Evolutionary conservation across 2,329 filamentous ascomycete genomes (phyloP).

Genomic region (Trichoderma sp.): DNA sequence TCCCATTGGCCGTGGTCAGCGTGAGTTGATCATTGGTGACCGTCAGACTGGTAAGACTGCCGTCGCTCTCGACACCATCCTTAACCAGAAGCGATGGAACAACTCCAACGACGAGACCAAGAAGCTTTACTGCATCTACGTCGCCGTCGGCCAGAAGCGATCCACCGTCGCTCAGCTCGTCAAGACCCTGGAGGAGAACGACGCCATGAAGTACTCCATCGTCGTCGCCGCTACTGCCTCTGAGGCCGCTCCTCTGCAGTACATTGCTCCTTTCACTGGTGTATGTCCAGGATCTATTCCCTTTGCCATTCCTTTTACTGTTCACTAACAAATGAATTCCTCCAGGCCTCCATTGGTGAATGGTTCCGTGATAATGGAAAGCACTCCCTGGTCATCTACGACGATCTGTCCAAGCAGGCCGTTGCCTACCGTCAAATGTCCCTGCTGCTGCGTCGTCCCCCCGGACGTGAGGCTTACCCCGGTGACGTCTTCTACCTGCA

Average conservation of each 20-base stretch:
- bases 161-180: conserved; percentile 99
- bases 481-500: conserved; percentile 99
- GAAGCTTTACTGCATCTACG: conserved; percentile 99
- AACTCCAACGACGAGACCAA: conserved; percentile 78
- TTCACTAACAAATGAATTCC: conserved; percentile 21
- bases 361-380: conserved; percentile 80
- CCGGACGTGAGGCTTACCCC: conserved; percentile 98
- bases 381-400: conserved; percentile 87
- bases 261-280: conserved; percentile 89
- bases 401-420: conserved; percentile 97
- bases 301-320: not conserved
- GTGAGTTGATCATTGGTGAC: conserved; percentile 99
- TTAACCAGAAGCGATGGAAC: conserved; percentile 99
- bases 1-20: conserved; percentile 98
- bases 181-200: conserved; percentile 99
- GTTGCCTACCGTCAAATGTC: conserved; percentile 99
- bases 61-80: conserved; percentile 94
- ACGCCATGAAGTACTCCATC: conserved; percentile 97
- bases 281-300: not conserved
- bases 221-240: conserved; percentile 95
- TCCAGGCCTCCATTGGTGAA: conserved; percentile 49
- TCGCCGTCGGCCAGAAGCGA: conserved; percentile 98
- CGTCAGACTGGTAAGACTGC: conserved; percentile 99
- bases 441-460: conserved; percentile 92
- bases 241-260: conserved; percentile 92